These are phyloP conservation scores for Pseudocercospora fuligena DNA, from an alignment of 2,329 filamentous ascomycete genomes.

Conservation along the genomic window DNA sequence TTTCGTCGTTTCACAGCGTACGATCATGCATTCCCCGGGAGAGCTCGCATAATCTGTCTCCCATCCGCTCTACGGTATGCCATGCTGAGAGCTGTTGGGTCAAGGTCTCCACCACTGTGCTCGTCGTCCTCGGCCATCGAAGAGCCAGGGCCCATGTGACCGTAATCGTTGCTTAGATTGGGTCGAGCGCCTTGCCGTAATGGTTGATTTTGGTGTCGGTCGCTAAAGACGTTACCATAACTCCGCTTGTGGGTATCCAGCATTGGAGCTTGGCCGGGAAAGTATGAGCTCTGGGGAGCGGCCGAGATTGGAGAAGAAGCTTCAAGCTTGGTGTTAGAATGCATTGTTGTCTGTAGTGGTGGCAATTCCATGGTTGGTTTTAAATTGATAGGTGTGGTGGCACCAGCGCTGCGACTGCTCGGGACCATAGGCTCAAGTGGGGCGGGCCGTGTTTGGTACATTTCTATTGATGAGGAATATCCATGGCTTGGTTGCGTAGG, in stretches of 20 bases:
- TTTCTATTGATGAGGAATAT: constrained; percentile 31
- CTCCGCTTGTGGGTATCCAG: constrained; percentile 50
- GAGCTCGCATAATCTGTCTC: constrained; percentile 35
- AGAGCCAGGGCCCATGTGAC: constrained; percentile 9
- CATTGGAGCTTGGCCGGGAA: constrained; percentile 28
- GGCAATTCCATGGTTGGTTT: constrained; percentile 41
- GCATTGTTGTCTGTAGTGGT: constrained; percentile 47
- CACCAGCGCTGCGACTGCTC: constrained; percentile 31
- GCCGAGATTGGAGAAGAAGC: constrained; percentile 52
- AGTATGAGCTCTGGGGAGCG: constrained; percentile 37
- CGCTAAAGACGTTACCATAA: constrained; percentile 51
- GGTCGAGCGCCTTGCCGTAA: constrained; percentile 52
- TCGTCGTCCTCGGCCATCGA: constrained; percentile 42
- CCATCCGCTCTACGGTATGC: constrained; percentile 55
- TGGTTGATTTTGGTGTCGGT: constrained; percentile 48
- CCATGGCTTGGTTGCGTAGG: constrained; percentile 25
- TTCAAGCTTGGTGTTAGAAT: constrained; percentile 43
- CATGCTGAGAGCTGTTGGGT: constrained; percentile 44
- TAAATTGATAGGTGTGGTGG: constrained; percentile 28
- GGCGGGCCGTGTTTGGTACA: constrained; percentile 27
- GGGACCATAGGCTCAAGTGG: constrained; percentile 36
- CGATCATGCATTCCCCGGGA: constrained; percentile 27
- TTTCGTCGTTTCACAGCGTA: neutral
- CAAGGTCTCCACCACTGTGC: constrained; percentile 32
- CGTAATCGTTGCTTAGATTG: constrained; percentile 26